phyloP scores from a whole-genome alignment of 805 yeast genomes.

The Cephaloascus albidus region DNA sequence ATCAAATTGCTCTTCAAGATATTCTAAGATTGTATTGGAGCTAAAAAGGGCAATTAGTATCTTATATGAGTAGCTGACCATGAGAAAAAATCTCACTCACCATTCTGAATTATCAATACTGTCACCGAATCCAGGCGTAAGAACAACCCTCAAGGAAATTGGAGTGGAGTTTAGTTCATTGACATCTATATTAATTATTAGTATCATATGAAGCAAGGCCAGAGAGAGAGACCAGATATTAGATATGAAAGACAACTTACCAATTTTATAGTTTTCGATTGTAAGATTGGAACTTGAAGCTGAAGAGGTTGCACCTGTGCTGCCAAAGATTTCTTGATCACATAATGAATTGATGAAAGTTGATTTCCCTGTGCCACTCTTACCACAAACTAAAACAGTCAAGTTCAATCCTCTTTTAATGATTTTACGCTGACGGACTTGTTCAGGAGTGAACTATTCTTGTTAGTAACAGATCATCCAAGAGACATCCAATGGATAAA shows the following conservation, averaged over 20 bases:
- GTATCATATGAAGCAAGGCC: too few species aligned
- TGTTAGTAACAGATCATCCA: neutral
- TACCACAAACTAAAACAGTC: constrained; percentile 23
- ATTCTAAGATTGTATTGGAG: constrained; percentile 48
- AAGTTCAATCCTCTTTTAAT: constrained; percentile 13
- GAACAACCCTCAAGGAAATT: constrained; percentile 4
- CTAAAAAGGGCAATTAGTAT: constrained; percentile 38
- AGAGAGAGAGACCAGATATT: too few species aligned
- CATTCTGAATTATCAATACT: constrained; percentile 42
- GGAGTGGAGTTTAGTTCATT: constrained; percentile 6
- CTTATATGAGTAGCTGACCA: neutral
- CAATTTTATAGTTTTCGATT: constrained; percentile 13
- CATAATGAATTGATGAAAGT: constrained; percentile 77
- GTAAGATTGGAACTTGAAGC: too few species aligned
- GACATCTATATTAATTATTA: neutral
- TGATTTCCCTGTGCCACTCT: constrained; percentile 50
- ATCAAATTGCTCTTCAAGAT: constrained; percentile 74
- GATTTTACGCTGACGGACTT: constrained; percentile 12
- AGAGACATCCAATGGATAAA: too few species aligned
- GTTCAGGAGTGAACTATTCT: constrained; percentile 10
- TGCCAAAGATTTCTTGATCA: constrained; percentile 23
- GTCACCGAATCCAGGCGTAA: constrained; percentile 54
- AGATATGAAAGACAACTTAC: too few species aligned
- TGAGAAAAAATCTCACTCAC: neutral
- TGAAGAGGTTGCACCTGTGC: constrained; percentile 1